Evolutionary conservation across 371 early-diverging fungal genomes (phyloP).

Genomic region (Thermomucor indicae-seudaticae): DNA sequence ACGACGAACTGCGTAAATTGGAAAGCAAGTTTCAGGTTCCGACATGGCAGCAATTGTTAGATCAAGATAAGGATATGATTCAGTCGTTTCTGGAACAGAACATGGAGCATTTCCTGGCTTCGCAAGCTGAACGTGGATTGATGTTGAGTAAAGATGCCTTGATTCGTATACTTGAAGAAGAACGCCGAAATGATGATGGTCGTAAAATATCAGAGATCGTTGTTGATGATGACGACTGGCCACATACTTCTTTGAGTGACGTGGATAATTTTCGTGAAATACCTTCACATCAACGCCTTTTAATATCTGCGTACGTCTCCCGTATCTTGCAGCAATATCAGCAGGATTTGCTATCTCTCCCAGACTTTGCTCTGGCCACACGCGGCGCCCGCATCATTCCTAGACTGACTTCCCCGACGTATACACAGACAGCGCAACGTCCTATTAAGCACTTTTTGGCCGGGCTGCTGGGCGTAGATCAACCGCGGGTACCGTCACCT

Average conservation of each 20-base stretch:
- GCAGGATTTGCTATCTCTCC: conserved; percentile 2
- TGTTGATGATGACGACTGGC: too few species aligned
- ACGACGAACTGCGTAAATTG: too few species aligned
- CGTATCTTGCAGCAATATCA: not conserved
- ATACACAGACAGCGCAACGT: not conserved
- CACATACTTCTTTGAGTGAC: not conserved
- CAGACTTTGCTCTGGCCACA: conserved; percentile 64
- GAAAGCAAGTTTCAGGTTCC: too few species aligned
- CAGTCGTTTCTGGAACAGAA: too few species aligned
- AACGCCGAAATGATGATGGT: too few species aligned
- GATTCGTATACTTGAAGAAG: too few species aligned
- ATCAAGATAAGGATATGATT: too few species aligned
- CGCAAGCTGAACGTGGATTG: too few species aligned
- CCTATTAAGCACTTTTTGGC: not conserved
- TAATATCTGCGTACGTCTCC: not conserved
- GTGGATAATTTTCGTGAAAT: not conserved
- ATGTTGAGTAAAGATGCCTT: too few species aligned
- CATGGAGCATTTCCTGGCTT: too few species aligned
- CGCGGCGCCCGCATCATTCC: conserved; percentile 63
- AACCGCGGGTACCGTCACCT: conserved; percentile 16
- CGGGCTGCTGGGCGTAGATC: not conserved
- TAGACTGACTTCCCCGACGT: conserved; percentile 51
- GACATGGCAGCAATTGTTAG: too few species aligned
- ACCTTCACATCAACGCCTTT: not conserved
- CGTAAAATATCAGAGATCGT: too few species aligned